Evolutionary conservation across 2,329 filamentous ascomycete genomes (phyloP).

Genomic region (Fusarium pseudoanthophilum): DNA sequence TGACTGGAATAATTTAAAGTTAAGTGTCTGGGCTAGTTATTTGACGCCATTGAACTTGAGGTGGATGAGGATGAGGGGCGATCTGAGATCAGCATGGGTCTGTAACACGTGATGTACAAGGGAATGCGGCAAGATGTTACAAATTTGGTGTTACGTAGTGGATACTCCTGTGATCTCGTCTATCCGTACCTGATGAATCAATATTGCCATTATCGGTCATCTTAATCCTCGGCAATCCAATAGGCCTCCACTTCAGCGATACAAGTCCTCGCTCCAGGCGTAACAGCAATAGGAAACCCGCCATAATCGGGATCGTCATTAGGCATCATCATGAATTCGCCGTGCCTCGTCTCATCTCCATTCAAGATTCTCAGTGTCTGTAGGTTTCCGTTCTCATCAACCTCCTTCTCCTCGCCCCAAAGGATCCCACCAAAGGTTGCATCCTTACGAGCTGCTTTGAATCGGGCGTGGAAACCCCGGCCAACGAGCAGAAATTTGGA

Average conservation of each 20-base stretch:
- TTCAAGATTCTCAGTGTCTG: conserved; percentile 50
- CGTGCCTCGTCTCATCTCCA: conserved; percentile 56
- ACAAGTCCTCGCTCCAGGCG: conserved; percentile 61
- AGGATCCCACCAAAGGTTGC: conserved; percentile 54
- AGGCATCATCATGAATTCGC: conserved; percentile 64
- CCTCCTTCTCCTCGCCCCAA: conserved; percentile 50
- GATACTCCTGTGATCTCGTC: not conserved
- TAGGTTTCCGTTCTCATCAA: conserved; percentile 49
- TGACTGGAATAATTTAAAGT: not conserved
- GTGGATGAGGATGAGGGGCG: not conserved
- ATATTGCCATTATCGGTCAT: conserved; percentile 25
- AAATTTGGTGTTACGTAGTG: not conserved
- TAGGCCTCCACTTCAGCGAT: conserved; percentile 57
- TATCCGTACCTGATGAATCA: not conserved
- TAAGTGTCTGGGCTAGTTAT: not conserved
- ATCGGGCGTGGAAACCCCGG: conserved; percentile 52
- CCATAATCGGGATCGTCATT: conserved; percentile 66
- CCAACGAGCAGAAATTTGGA: conserved; percentile 52
- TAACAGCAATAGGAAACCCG: conserved; percentile 65
- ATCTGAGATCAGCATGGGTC: not conserved
- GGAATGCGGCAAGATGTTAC: not conserved
- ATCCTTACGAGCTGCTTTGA: conserved; percentile 46
- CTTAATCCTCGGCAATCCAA: conserved; percentile 45
- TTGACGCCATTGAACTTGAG: not conserved
- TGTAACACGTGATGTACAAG: not conserved